phyloP scores from a whole-genome alignment of 306 rosid species.

The Cicer chorassanicum region DNA sequence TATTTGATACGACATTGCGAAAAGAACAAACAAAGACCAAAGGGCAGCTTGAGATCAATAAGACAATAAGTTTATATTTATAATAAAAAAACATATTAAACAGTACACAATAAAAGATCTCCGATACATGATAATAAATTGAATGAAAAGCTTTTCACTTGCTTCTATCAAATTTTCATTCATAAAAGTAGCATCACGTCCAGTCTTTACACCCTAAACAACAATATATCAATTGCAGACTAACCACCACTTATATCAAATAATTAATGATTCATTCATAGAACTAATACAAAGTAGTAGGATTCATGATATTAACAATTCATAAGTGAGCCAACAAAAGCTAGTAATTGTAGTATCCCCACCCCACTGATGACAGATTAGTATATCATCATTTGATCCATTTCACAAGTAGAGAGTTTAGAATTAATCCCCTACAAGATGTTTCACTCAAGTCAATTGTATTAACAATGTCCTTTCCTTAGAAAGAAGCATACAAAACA shows the following conservation, averaged over 20 bases:
- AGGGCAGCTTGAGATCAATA: slow-evolving; percentile 22
- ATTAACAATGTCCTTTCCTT: neutral
- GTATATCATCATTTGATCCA: neutral
- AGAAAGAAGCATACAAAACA: slow-evolving; percentile 35
- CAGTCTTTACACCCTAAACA: neutral
- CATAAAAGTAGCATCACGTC: slow-evolving; percentile 10
- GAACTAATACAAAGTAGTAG: slow-evolving; percentile 11
- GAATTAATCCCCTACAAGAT: neutral
- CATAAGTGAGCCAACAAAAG: slow-evolving; percentile 3
- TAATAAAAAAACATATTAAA: neutral
- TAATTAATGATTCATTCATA: slow-evolving; percentile 22
- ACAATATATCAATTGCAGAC: neutral
- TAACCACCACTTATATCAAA: neutral
- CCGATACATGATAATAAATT: neutral
- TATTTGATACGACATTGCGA: slow-evolving; percentile 18
- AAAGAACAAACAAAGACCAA: slow-evolving; percentile 22
- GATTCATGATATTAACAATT: neutral
- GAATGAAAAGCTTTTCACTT: slow-evolving; percentile 1
- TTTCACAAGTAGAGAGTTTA: neutral
- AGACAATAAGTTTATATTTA: neutral
- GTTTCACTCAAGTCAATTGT: slow-evolving; percentile 12
- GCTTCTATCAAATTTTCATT: slow-evolving; percentile 24
- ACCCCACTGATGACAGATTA: slow-evolving; percentile 12
- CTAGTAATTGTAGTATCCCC: neutral
- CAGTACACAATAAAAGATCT: slow-evolving; percentile 10